These are phyloP conservation scores for Nephromyces sp. DNA, from an alignment of 169 alveolate genomes.

Conservation along the genomic window DNA sequence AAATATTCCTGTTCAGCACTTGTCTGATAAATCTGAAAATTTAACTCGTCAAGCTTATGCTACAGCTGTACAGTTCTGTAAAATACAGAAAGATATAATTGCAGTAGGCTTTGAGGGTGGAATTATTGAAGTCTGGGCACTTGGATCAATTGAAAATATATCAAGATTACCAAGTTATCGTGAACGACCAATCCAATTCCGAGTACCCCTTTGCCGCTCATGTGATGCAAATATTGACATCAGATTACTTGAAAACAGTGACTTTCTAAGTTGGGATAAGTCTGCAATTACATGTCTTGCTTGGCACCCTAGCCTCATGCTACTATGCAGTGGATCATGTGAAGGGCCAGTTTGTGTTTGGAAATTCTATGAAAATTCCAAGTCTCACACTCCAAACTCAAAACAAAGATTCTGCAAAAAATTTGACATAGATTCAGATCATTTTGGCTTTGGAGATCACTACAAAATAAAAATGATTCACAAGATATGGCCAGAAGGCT, in stretches of 20 bases:
- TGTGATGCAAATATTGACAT: not conserved
- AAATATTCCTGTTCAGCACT: not conserved
- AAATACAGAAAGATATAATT: not conserved
- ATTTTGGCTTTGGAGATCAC: not conserved
- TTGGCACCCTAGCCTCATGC: not conserved
- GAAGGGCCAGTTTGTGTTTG: not conserved
- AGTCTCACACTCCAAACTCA: too few relatives aligned
- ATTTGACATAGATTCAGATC: too few relatives aligned
- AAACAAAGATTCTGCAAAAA: too few relatives aligned
- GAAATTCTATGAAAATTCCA: not conserved
- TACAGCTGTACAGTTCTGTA: not conserved
- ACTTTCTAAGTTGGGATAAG: not conserved
- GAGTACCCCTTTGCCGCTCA: not conserved
- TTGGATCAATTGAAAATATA: not conserved
- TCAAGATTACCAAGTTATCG: not conserved
- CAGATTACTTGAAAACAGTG: too few relatives aligned
- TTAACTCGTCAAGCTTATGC: not conserved
- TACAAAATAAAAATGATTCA: not conserved
- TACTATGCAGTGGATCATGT: not conserved
- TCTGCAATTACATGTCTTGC: not conserved
- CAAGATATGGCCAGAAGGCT: not conserved
- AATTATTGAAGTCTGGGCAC: not conserved
- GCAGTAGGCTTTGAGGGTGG: not conserved
- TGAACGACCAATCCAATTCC: not conserved
- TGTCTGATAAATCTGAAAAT: too few relatives aligned